These are phyloP conservation scores for Acanthamoeba polyphaga DNA, from an alignment of 208 protist genomes.

Conservation along the genomic window DNA sequence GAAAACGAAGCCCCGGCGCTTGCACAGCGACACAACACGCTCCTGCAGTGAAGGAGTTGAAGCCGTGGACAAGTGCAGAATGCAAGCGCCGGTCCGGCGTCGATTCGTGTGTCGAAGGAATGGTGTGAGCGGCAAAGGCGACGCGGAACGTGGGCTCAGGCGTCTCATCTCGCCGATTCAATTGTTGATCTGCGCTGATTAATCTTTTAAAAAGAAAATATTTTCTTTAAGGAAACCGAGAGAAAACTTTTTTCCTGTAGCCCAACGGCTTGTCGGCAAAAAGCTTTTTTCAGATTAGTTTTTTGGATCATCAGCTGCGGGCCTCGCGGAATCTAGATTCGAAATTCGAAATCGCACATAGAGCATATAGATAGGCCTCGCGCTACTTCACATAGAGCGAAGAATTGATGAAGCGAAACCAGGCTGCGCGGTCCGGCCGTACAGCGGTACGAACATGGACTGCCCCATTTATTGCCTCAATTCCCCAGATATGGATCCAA, in stretches of 20 bases:
- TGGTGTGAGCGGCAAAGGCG: too few species aligned
- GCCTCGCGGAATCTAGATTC: background rate
- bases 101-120: too few species aligned
- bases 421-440: background rate
- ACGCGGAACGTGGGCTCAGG: too few species aligned
- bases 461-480: background rate
- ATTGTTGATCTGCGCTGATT: too few species aligned
- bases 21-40: slow-evolving; percentile 40
- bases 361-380: background rate
- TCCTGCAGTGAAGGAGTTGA: slow-evolving; percentile 21
- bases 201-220: too few species aligned
- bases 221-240: too few species aligned
- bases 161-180: too few species aligned
- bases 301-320: background rate
- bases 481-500: background rate
- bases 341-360: slow-evolving; percentile 15
- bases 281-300: background rate
- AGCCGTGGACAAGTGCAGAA: background rate
- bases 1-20: slow-evolving; percentile 62
- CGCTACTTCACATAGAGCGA: background rate
- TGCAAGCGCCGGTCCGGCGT: background rate
- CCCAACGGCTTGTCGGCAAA: too few species aligned
- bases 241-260: too few species aligned
- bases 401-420: slow-evolving; percentile 37
- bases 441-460: background rate